Conservation (phyloP, 1,139 yeast species). For the Spathaspora sp. region DNA sequence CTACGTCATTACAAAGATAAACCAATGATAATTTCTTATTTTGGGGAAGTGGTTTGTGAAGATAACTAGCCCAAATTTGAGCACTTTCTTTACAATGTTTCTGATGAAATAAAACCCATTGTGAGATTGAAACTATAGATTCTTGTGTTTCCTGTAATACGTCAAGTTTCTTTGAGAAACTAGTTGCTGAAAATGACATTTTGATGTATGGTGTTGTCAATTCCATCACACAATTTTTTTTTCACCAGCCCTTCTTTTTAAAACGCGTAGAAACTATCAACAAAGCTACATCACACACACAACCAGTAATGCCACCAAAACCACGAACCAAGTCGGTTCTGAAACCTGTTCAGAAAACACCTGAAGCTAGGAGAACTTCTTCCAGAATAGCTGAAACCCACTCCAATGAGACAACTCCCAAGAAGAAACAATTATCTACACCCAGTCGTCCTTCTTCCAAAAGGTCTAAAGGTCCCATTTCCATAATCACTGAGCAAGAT, state of each 20-base stretch:
- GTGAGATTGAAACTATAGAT: conserved; percentile 77
- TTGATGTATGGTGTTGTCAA: background rate
- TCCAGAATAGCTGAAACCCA: background rate
- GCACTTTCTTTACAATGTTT: conserved; percentile 63
- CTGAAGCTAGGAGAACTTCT: background rate
- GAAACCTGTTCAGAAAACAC: background rate
- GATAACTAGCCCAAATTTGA: conserved; percentile 56
- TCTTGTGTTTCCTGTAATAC: conserved; percentile 77
- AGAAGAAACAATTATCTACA: background rate
- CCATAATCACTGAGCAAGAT: conserved; percentile 32
- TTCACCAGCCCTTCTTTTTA: background rate
- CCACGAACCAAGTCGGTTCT: background rate
- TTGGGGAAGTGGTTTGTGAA: conserved; percentile 23
- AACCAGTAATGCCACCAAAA: background rate
- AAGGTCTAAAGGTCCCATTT: background rate
- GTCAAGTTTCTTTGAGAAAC: conserved; percentile 55
- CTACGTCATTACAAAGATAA: conserved; percentile 80
- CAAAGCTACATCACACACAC: background rate
- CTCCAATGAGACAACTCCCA: background rate
- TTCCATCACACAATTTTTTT: conserved; percentile 2
- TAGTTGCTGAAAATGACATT: conserved; percentile 65
- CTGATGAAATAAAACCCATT: conserved; percentile 82
- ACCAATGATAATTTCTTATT: conserved; percentile 57
- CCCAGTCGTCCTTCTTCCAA: background rate
- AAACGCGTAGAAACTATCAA: conserved; percentile 1